Evolutionary conservation across 257 asterid genomes (phyloP), one percentile per base, ranked within the genome.

Genomic region (Solanum microdontum): DNA sequence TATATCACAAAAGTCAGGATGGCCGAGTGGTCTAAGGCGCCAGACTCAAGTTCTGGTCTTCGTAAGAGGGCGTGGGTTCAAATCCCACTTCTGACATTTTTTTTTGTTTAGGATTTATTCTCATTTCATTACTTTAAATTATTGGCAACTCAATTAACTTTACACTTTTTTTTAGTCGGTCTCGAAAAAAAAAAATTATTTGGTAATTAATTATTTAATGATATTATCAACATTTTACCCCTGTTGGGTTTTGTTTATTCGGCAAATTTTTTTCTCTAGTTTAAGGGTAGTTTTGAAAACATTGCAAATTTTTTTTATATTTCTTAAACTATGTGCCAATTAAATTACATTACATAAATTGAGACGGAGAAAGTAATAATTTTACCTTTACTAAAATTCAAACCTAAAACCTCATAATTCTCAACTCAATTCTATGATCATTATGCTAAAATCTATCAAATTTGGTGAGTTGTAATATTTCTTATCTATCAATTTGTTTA

Each of bases 1-100:
- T 17, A 2, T 7, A 6, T 6, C 62, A 51, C 3, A 48, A 6
- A 12, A 33, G 98, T 95, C 95, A 93, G 97, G 98, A 94, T 95
- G 98, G 96, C 94, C 96, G 95, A 94, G 97, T 94, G 98, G 97
- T 94, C 97, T 93, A 95, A 95, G 96, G 98, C 95, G 98, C 95
- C 97, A 93, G 97, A 94, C 98, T 95, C 97, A 94, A 95, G 97
- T 94, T 94, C 96, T 94, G 96, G 96, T 94, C 94, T 66, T 92
- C 96, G 90, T 37, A 28, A 89, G 96, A 91, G 94, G 96, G 97
- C 96, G 95, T 95, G 96, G 98, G 68, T 60, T 60, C 68, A 60
- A 60, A 23, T 60, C 68, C 68, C 68, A 60, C 68, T 60, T 60
- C 68, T 60, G 68, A 60, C 68, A 60, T 60, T 60, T 21, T 45